Evolutionary conservation across 73 alveolate species (phyloP).

Genomic region (Halteria grandinella): DNA sequence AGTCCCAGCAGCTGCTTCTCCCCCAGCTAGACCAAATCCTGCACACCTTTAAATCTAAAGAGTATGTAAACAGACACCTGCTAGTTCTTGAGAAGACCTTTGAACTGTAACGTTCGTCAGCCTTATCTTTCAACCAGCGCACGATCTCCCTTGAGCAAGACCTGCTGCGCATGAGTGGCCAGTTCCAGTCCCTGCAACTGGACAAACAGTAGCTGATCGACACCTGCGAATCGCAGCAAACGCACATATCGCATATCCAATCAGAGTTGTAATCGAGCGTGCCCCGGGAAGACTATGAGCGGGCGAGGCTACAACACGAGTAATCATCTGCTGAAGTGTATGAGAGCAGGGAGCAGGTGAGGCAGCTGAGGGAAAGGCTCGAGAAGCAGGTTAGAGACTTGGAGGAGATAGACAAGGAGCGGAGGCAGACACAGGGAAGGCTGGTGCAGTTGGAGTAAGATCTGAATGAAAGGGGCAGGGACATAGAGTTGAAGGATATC

Average conservation of each 20-base stretch:
- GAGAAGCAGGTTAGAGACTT: neutral
- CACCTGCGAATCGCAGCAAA: neutral
- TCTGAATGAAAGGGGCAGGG: constrained; percentile 19
- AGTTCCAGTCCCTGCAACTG: neutral
- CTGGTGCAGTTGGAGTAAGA: neutral
- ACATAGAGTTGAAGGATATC: constrained; percentile 30
- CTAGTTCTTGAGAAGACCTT: neutral
- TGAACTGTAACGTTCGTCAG: constrained; percentile 16
- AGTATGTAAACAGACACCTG: constrained; percentile 16
- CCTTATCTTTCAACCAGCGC: neutral
- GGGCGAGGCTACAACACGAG: neutral
- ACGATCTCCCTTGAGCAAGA: neutral
- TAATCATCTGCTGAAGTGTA: constrained; percentile 19
- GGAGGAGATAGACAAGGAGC: constrained; percentile 11
- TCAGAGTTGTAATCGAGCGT: constrained; percentile 7
- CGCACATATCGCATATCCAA: neutral
- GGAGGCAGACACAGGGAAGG: neutral
- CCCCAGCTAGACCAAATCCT: no score
- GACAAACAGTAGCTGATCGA: neutral
- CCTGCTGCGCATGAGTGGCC: neutral
- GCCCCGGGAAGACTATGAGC: constrained; percentile 24
- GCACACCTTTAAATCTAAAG: constrained; percentile 20
- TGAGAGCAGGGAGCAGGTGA: constrained; percentile 22
- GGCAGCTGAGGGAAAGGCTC: constrained; percentile 5
- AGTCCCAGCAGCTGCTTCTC: no score